Conservation (phyloP, 768 basidiomycete species). For the Leccinum boreale region DNA sequence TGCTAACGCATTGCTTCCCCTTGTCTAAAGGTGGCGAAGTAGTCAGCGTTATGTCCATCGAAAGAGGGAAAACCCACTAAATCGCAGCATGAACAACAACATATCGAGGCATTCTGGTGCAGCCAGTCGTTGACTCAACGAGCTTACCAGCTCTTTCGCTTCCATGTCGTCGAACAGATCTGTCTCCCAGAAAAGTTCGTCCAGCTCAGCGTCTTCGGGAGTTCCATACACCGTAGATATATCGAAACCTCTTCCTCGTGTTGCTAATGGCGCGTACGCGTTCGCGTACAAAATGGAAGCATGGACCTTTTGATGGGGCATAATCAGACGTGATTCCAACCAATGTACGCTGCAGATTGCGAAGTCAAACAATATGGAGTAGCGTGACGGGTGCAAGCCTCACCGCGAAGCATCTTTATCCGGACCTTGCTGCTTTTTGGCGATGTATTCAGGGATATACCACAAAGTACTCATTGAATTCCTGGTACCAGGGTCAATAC, state of each 20-base stretch:
- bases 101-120: not conserved
- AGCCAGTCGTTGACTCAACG: not conserved
- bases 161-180: not conserved
- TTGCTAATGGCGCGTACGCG: not conserved
- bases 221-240: not conserved
- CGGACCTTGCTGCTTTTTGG: slow-evolving; percentile 10
- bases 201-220: not conserved
- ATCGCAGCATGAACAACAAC: not conserved
- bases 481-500: slow-evolving; percentile 8
- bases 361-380: not conserved
- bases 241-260: not conserved
- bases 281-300: not conserved
- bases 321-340: slow-evolving; percentile 9
- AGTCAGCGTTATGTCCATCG: not conserved
- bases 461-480: slow-evolving; percentile 10
- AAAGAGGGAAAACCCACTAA: not conserved
- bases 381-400: not conserved
- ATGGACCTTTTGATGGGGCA: not conserved
- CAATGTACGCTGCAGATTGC: not conserved
- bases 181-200: slow-evolving; percentile 9
- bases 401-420: slow-evolving; percentile 5
- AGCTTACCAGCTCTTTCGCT: not conserved
- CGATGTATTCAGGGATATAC: slow-evolving; percentile 4
- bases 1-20: slow-evolving; percentile 18
- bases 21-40: slow-evolving; percentile 7